Base-by-base conservation (phyloP, 805 yeast species). In the Schizosaccharomyces cryophilus region DNA sequence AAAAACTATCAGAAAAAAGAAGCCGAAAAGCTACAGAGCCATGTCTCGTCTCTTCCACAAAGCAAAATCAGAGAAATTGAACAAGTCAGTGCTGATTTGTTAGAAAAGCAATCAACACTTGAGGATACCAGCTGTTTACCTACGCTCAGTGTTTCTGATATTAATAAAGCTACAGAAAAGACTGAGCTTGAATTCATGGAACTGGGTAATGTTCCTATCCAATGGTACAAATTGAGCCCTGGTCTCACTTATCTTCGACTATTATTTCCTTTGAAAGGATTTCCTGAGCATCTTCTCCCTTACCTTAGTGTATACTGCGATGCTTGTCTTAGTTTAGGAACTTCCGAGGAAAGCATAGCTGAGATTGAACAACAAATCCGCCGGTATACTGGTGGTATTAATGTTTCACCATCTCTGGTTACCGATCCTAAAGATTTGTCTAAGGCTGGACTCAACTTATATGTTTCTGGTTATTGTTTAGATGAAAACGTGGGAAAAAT, bases 321-420 rank as follows among this genome's bases (percentile, higher is more conserved):
- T 35, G 84, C 95, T 58, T 73, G 93, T 63, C 84, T 95, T 2
- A 87, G 83, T 68, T 75, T 93, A 64, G 98, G 98, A n/a, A 90
- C 98, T 1, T 69, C 73, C 6, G 67, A 71, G 7, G 81, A 83
- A 62, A 69, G 83, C 0, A 86, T 86, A 78, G 85, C 87, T 26
- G 84, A 82, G 45, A 77, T 93, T 62, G 97, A 90, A 68, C 88
- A 89, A 65, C 81, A 82, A 56, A 88, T 93, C 65, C 86, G 84
- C 67, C 74, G 83, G 60, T 76, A 78, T 62, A 88, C 97, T 0
- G 97, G 97, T 30, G 96, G 96, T 0, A 70, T 93, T 21, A 74
- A 81, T 4, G 78, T 88, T n/a, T 75, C 79, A 24, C 74, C 80
- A 6, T 74, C 78, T 63, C 79, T 81, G 1, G 77, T 77, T 58